A percentile compares a stretch with the other conserved stretches of the same genome.
These are phyloP conservation scores for Chaetomiaceae sp. DNA, from an alignment of 2,329 filamentous ascomycete genomes.

Conservation along the genomic window DNA sequence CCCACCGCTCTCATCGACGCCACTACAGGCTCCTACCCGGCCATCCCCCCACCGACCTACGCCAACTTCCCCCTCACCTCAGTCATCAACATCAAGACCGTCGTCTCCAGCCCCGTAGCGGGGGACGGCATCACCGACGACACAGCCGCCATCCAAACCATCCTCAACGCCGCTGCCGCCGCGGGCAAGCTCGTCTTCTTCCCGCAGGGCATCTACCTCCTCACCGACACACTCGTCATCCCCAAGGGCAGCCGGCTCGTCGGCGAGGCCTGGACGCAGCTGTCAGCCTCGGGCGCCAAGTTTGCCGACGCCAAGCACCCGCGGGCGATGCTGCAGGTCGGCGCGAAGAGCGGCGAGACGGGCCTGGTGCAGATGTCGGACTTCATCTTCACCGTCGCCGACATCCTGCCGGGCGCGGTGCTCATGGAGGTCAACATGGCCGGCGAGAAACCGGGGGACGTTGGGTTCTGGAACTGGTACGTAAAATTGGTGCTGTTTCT, in stretches of 20 bases:
- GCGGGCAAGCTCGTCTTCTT: conserved; percentile 47
- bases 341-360: conserved; percentile 50
- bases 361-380: conserved; percentile 61
- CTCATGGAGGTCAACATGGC: conserved; percentile 46
- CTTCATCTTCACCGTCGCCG: conserved; percentile 58
- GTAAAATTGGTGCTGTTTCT: no score
- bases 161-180: conserved; percentile 35
- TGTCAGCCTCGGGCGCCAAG: conserved; percentile 46
- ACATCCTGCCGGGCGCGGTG: conserved; percentile 55
- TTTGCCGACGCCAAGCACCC: conserved; percentile 50
- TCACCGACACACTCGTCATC: conserved; percentile 47
- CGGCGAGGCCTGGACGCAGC: conserved; percentile 48
- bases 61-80: conserved; percentile 31
- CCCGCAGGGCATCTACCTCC: conserved; percentile 50
- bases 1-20: conserved; percentile 35
- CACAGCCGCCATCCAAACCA: conserved; percentile 34
- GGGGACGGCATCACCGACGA: conserved; percentile 39
- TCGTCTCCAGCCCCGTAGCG: conserved; percentile 33
- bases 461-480: conserved; percentile 43
- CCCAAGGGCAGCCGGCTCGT: conserved; percentile 47
- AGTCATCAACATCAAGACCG: conserved; percentile 41
- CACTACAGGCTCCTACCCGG: conserved; percentile 35
- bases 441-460: conserved; percentile 35
- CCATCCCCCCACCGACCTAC: conserved; percentile 37
- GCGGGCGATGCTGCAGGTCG: conserved; percentile 54